Percentiles rank a stretch among this genome's conserved stretches.
Conservation (phyloP, 495 filamentous ascomycete species). For the Sabuloglossum arenarium region DNA sequence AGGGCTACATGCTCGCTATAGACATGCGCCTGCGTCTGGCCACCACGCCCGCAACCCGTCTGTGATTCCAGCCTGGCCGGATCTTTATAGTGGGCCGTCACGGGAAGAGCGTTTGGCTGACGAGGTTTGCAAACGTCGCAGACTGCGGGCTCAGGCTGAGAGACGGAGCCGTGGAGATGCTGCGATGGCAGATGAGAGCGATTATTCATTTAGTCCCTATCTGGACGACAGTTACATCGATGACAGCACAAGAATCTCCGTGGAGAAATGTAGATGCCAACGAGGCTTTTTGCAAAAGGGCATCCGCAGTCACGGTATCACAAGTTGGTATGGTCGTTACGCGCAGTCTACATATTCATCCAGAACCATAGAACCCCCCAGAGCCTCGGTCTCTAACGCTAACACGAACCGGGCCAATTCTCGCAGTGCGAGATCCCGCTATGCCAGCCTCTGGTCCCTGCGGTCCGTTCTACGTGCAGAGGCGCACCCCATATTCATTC, state of each 20-base stretch:
- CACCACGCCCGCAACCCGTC: slow-evolving; percentile 15
- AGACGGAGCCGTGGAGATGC: not conserved
- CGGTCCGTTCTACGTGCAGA: slow-evolving; percentile 9
- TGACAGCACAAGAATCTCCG: not conserved
- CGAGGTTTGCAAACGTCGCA: not conserved
- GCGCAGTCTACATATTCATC: not conserved
- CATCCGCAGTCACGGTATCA: not conserved
- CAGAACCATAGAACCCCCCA: not conserved
- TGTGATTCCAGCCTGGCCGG: slow-evolving; percentile 7
- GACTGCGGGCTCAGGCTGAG: not conserved
- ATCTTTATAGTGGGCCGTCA: not conserved
- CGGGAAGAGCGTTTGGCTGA: not conserved
- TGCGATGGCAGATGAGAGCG: not conserved
- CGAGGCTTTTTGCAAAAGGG: not conserved
- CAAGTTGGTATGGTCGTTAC: not conserved
- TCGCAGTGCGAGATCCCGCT: not conserved
- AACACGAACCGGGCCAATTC: not conserved
- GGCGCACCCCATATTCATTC: slow-evolving; percentile 11
- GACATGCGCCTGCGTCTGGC: slow-evolving; percentile 15
- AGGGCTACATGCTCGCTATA: slow-evolving; percentile 14
- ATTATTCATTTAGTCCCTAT: not conserved
- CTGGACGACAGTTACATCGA: not conserved
- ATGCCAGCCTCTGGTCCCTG: slow-evolving; percentile 2
- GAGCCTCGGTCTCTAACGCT: not conserved
- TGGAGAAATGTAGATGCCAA: not conserved